phyloP scores from a whole-genome alignment of 2,329 filamentous ascomycete genomes.

The Fusarium agapanthi region DNA sequence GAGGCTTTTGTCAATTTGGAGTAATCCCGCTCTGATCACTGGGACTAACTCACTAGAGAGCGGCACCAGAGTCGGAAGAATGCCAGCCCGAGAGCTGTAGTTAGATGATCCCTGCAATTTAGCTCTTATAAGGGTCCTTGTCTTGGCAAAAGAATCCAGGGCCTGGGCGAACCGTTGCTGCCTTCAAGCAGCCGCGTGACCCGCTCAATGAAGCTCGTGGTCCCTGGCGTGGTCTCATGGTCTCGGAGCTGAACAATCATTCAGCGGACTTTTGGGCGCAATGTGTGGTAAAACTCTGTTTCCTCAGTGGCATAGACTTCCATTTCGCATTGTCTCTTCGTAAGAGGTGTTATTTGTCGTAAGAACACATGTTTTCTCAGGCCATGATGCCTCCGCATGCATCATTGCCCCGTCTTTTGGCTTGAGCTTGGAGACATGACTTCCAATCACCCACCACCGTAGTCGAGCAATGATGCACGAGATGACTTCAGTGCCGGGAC shows the following conservation, averaged over 20 bases:
- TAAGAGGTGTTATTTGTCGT: not conserved
- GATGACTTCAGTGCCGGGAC: slow-evolving; percentile 35
- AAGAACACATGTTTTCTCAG: slow-evolving; percentile 16
- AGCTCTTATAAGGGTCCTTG: not conserved
- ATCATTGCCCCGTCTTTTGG: slow-evolving; percentile 28
- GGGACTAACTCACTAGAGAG: not conserved
- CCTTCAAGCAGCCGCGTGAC: slow-evolving; percentile 29
- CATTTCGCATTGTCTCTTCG: not conserved
- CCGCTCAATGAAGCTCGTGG: slow-evolving; percentile 19
- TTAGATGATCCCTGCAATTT: slow-evolving; percentile 21
- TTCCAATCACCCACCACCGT: slow-evolving; percentile 17
- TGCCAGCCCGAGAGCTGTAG: slow-evolving; percentile 8
- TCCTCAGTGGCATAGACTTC: not conserved
- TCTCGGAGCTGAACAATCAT: slow-evolving; percentile 8
- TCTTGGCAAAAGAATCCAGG: slow-evolving; percentile 13
- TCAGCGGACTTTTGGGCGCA: not conserved
- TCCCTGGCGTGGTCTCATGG: slow-evolving; percentile 30
- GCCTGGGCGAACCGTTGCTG: slow-evolving; percentile 24
- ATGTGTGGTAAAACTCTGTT: not conserved
- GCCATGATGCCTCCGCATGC: slow-evolving; percentile 19
- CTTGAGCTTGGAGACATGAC: slow-evolving; percentile 7
- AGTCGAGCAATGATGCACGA: slow-evolving; percentile 15
- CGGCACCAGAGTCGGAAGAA: slow-evolving; percentile 20
- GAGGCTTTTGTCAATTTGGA: slow-evolving; percentile 1
- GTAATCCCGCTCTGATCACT: slow-evolving; percentile 4